Base-by-base conservation (phyloP, 306 rosid species). In the Lathyrus aphaca region DNA sequence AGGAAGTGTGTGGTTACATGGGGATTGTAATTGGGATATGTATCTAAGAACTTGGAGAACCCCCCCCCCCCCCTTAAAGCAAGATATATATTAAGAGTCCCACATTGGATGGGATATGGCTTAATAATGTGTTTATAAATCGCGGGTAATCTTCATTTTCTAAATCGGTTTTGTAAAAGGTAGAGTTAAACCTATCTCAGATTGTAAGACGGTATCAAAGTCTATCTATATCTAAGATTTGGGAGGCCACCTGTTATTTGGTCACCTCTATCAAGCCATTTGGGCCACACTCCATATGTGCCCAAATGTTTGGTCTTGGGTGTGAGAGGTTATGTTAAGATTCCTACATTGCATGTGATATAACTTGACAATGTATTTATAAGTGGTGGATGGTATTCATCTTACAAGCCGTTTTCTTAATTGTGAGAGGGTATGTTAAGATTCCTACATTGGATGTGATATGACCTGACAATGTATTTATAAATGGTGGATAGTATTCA, bases 1-100 rank as follows among this genome's bases (percentile, higher is more conserved):
- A 25, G 61, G 61, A 55, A 55, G 38, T 25, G 65, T 32, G 44
- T 30, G 14, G 65, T 16, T 32, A 21, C n/a, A 30, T 10, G 13
- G 65, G 14, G 23, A 35, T 59, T 59, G 12, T 13, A 56, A 32
- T 15, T 32, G 45, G 66, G 45, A 18, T 50, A 50, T 9, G 57
- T 50, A 50, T 50, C 29, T 16, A 50, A 48, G 54, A 48, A 48
- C 54, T 48, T 15, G 23, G 23, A 48, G 54, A 48, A 48, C 54
- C 54, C 23, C 16, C 1, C 23, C 8, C 16, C 54, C 54, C 23
- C 16, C 1, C 23, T 16, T 16, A 48, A 48, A 7, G 54, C 54
- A 49, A 49, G 25, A 19, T 17, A 17, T 8, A 8, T 49, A 23
- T 49, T 17, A 49, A 19, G 29, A 51, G 29, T 19, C 10, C 58